phyloP scores from a whole-genome alignment of 371 early-diverging fungal genomes.

The Zopfochytrium polystomum region DNA sequence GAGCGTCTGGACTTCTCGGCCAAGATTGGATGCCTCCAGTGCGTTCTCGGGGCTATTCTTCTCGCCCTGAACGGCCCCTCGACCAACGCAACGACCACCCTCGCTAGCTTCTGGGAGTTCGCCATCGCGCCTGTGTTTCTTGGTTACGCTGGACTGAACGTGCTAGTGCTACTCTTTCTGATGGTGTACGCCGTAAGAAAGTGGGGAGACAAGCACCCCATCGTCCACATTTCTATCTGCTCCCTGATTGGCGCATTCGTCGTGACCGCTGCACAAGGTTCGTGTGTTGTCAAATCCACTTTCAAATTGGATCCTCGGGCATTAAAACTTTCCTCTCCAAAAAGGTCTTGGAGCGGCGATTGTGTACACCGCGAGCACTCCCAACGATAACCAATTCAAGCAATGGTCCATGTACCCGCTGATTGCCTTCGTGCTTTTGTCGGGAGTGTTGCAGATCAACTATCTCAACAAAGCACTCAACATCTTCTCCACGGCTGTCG shows the following conservation, averaged over 20 bases:
- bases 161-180: slow-evolving; percentile 55
- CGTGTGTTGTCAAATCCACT: no score
- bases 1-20: slow-evolving; percentile 51
- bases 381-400: slow-evolving; percentile 42
- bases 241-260: slow-evolving; percentile 75
- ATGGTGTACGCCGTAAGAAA: slow-evolving; percentile 62
- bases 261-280: slow-evolving; percentile 37
- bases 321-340: not conserved
- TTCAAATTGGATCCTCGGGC: not conserved
- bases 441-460: slow-evolving; percentile 42
- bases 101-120: slow-evolving; percentile 35
- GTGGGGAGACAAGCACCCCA: slow-evolving; percentile 51
- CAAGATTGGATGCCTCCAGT: slow-evolving; percentile 48
- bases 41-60: slow-evolving; percentile 51
- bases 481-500: slow-evolving; percentile 47
- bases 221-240: slow-evolving; percentile 88
- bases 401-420: slow-evolving; percentile 45
- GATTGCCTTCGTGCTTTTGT: slow-evolving; percentile 37
- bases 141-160: slow-evolving; percentile 62
- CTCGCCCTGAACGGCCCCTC: slow-evolving; percentile 53
- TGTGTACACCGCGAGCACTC: slow-evolving; percentile 36
- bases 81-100: slow-evolving; percentile 41
- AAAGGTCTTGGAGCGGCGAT: slow-evolving; percentile 47
- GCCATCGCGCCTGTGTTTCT: slow-evolving; percentile 63
- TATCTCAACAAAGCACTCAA: slow-evolving; percentile 50